Conservation (phyloP, 2,329 filamentous ascomycete genomes). For the Sclerotinia spermophila region DNA sequence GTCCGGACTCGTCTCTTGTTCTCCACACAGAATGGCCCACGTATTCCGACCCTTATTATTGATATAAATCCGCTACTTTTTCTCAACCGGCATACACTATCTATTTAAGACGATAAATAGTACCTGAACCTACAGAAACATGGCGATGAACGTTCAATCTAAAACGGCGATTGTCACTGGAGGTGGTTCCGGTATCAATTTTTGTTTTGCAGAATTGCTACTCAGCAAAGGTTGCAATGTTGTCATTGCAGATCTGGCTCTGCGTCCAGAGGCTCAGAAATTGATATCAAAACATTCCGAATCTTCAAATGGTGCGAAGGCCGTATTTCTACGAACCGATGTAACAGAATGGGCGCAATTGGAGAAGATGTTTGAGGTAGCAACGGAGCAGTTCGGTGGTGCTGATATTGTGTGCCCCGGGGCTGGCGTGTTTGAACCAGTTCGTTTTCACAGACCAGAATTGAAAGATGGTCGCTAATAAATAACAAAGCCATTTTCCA, state of each 20-base stretch:
- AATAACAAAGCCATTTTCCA: slow-evolving; percentile 42
- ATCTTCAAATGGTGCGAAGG: slow-evolving; percentile 29
- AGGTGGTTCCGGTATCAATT: slow-evolving; percentile 51
- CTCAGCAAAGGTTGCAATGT: slow-evolving; percentile 44
- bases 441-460: slow-evolving; percentile 29
- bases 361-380: slow-evolving; percentile 35
- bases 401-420: slow-evolving; percentile 43
- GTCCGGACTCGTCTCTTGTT: not conserved
- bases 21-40: not conserved
- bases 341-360: slow-evolving; percentile 43
- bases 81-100: not conserved
- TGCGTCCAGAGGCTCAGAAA: slow-evolving; percentile 43
- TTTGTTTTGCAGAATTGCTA: slow-evolving; percentile 44
- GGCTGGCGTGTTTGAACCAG: slow-evolving; percentile 46
- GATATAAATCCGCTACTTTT: not conserved
- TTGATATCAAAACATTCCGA: slow-evolving; percentile 30
- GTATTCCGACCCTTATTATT: not conserved
- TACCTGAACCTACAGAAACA: slow-evolving; percentile 1
- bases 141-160: slow-evolving; percentile 40
- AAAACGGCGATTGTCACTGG: slow-evolving; percentile 53
- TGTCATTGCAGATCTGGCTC: slow-evolving; percentile 43
- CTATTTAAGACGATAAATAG: not conserved
- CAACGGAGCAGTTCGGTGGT: slow-evolving; percentile 38
- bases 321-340: slow-evolving; percentile 44
- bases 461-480: not conserved